Base-by-base conservation (phyloP, 345 rosid species). In the sweet orange (Citrus sinensis) region DNA sequence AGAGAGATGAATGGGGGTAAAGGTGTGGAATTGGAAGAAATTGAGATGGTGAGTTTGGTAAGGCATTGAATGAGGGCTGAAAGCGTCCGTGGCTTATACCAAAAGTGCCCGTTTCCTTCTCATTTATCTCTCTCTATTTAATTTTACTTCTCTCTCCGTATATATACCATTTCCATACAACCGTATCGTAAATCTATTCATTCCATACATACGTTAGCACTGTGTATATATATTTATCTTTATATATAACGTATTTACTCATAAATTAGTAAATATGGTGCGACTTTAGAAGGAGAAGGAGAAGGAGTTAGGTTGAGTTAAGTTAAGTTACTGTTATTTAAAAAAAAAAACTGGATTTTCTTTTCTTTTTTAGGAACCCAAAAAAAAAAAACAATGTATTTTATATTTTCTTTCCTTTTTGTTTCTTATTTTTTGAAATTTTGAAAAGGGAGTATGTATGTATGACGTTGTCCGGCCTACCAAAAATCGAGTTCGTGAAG, bases 21-120 rank as follows among this genome's bases (percentile, higher is more conserved):
- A 76, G 76, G 51, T 64, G 61, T 59, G 83, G 75, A 76, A 70
- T 32, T 71, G 69, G 79, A 80, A 77, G 75, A 76, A 70, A 86
- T 78, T 80, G 13, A 80, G 77, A 19, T 63, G 82, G 72, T 76
- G 91, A 84, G 93, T 92, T 92, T 81, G 97, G 94, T 93, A 86
- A 88, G 86, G 91, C 91, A 88, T 90, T 89, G 86, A 90, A 83
- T 87, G 80, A 74, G 83, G 82, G 79, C 72, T 81, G 67, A 82
- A 80, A 78, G 79, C 77, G 63, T 72, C 82, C 77, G 78, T 81
- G 80, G 77, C 39, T 66, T 68, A 40, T 67, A 49, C 81, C 40
- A 77, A 77, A 86, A 86, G 76, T 79, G 81, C 80, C 86, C 74
- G 65, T 81, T 84, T 85, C 67, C 65, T 80, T 76, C 13, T 59